These are phyloP conservation scores for Oryza officinalis DNA, from an alignment of 176 grass and related monocot species.

Conservation along the genomic window DNA sequence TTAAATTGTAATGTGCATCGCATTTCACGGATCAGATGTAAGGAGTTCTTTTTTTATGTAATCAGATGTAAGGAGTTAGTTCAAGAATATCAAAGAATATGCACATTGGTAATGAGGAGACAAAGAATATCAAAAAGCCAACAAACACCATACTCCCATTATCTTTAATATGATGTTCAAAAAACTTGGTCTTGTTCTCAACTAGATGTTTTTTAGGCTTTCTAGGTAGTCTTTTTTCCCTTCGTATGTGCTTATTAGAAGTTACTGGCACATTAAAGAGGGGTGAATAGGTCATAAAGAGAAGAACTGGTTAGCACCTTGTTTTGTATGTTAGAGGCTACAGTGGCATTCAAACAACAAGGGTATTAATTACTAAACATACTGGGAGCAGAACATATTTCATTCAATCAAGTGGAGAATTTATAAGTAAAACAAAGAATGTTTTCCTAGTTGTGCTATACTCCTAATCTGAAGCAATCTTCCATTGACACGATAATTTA, in stretches of 20 bases:
- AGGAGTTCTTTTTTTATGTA: no score
- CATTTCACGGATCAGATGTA: not conserved
- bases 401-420: not conserved
- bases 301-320: not conserved
- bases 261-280: not conserved
- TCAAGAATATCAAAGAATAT: no score
- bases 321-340: not conserved
- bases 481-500: not conserved
- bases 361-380: not conserved
- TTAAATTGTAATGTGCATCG: not conserved
- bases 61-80: not conserved
- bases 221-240: not conserved
- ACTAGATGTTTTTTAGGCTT: not conserved
- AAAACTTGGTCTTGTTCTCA: not conserved
- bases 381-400: not conserved
- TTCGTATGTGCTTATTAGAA: not conserved
- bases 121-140: not conserved
- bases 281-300: not conserved
- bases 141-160: not conserved
- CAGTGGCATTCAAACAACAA: not conserved
- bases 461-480: not conserved
- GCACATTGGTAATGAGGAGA: slow-evolving; percentile 1
- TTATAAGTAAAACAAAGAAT: not conserved
- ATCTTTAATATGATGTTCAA: not conserved
- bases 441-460: not conserved